These are phyloP conservation scores for Diutina siamensis DNA, from an alignment of 1,139 yeast species.

Conservation along the genomic window DNA sequence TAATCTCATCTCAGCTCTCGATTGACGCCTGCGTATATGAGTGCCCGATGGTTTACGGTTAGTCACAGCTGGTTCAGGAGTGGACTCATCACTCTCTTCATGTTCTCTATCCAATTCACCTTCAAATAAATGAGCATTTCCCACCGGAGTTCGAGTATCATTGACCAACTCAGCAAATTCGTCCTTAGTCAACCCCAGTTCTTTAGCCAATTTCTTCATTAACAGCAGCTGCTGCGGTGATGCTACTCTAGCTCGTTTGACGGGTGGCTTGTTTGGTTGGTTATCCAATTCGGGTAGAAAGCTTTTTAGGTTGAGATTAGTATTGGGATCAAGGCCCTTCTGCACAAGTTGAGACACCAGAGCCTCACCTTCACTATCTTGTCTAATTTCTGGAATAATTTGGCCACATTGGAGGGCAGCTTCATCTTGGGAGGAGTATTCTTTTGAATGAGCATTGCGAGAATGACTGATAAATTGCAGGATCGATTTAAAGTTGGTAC, in stretches of 20 bases:
- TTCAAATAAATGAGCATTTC: slow-evolving; percentile 3
- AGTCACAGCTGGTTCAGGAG: background rate
- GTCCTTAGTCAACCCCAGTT: background rate
- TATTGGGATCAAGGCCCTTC: slow-evolving; percentile 29
- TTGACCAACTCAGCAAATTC: background rate
- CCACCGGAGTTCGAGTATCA: background rate
- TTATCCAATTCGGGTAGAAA: background rate
- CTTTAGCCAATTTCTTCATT: background rate
- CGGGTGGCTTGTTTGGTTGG: background rate
- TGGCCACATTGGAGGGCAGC: slow-evolving; percentile 67
- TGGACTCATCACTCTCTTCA: slow-evolving; percentile 2
- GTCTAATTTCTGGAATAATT: slow-evolving; percentile 43
- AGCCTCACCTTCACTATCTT: slow-evolving; percentile 44
- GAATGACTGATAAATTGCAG: slow-evolving; percentile 76
- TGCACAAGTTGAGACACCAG: slow-evolving; percentile 31
- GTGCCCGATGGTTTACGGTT: background rate
- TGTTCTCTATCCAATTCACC: background rate
- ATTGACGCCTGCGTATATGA: background rate
- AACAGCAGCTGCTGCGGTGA: background rate
- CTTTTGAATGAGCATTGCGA: slow-evolving; percentile 62
- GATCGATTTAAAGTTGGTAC: slow-evolving; percentile 65
- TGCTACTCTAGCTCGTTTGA: background rate
- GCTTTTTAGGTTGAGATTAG: slow-evolving; percentile 23
- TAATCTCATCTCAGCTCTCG: background rate
- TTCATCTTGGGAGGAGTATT: slow-evolving; percentile 61